Evolutionary conservation across 78 protist genomes (phyloP), one percentile per base, ranked within the genome.

Genomic region (Speleostelium caveatum): DNA sequence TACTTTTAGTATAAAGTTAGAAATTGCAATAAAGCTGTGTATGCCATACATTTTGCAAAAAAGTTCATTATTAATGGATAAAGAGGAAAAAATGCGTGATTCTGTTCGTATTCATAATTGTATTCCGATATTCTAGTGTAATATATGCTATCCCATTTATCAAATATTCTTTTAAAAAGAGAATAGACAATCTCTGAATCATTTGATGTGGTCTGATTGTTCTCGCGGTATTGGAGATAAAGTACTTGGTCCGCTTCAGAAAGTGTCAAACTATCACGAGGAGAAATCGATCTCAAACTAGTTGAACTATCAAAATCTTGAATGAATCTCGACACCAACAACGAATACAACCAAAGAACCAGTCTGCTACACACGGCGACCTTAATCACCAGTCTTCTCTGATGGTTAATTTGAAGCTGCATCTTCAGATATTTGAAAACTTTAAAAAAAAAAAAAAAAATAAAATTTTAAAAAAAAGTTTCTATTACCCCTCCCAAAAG

Each of bases 21-120:
- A n/a, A n/a, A n/a, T 2, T 36, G 6, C 2, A 51, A 66, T 39
- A 58, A 19, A 59, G 39, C 8, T 41, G 24, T 5, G 51, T 73
- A 12, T 35, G 0, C 33, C 14, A 38, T 75, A 86, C 93, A 32
- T 55, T 62, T 73, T 73, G 75, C 63, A 28, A 60, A 19, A 49
- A 35, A 28, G 51, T 73, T 38, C 45, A 88, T 55, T 26, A 36
- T 24, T 32, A 88, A n/a, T 21, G 94, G 94, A 30, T 36, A 75
- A 2, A 75, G 19, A 19, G 94, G 94, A 28, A 88, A 88, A 77
- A 88, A 88, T n/a, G 94, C 94, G 51, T 88, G 94, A 38, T 63
- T 73, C 60, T 88, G 94, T 62, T 88, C 94, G 39, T 51, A 78
- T 35, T 78, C 79, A 53, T 88, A 88, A 24, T 71, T 71, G 60